These are phyloP conservation scores for Trichoderma hamatum DNA, from an alignment of 2,329 filamentous ascomycete genomes.

Conservation along the genomic window DNA sequence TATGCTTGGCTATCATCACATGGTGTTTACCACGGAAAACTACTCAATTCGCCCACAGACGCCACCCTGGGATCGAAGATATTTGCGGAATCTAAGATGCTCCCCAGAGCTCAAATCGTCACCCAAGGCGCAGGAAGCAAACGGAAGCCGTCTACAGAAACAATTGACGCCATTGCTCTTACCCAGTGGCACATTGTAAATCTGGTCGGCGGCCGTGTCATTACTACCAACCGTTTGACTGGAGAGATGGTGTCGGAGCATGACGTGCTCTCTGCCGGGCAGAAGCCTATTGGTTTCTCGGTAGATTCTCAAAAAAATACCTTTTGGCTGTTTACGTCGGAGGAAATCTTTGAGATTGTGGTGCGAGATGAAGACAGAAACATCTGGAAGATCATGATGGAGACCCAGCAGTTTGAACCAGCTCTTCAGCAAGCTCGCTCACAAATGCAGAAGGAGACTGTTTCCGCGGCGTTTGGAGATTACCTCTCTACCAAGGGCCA, in stretches of 20 bases:
- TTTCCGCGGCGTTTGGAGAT: conserved; percentile 90
- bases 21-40: conserved; percentile 83
- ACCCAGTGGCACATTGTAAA: conserved; percentile 93
- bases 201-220: conserved; percentile 78
- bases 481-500: conserved; percentile 79
- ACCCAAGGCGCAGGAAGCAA: conserved; percentile 67
- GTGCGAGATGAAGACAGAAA: conserved; percentile 88
- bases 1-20: conserved; percentile 92
- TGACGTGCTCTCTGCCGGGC: conserved; percentile 76
- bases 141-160: conserved; percentile 67
- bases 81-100: conserved; percentile 76
- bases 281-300: conserved; percentile 79
- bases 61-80: conserved; percentile 71
- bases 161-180: conserved; percentile 77
- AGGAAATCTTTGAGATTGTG: conserved; percentile 92
- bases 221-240: conserved; percentile 85
- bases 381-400: conserved; percentile 92
- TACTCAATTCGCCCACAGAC: conserved; percentile 64
- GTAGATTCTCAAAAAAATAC: conserved; percentile 94
- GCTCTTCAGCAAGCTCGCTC: conserved; percentile 85
- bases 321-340: conserved; percentile 91
- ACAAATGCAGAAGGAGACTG: conserved; percentile 80
- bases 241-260: conserved; percentile 88
- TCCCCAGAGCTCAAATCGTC: conserved; percentile 74
- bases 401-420: conserved; percentile 82